Percentiles rank a stretch among this genome's conserved stretches.
These are phyloP conservation scores for Holtermannia corniformis DNA, from an alignment of 768 basidiomycete species.

Conservation along the genomic window DNA sequence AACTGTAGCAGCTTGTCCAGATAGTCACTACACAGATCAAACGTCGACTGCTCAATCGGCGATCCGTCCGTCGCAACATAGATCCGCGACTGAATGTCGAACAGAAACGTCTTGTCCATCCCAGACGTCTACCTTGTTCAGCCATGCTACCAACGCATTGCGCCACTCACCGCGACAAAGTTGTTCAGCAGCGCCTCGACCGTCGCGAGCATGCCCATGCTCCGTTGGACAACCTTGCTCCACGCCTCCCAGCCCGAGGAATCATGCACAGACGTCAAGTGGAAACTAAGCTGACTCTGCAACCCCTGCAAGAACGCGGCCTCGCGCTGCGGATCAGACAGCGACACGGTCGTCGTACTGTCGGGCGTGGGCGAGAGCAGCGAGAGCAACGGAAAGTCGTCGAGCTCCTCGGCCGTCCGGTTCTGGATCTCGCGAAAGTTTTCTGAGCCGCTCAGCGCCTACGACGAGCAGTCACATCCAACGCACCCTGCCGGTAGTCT, in stretches of 20 bases:
- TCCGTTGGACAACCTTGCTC: conserved; percentile 75
- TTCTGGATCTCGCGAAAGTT: conserved; percentile 86
- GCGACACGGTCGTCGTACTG: conserved; percentile 5
- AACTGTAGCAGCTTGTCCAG: conserved; percentile 78
- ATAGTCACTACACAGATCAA: conserved; percentile 85
- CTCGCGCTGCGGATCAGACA: conserved; percentile 56
- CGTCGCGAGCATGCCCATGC: conserved; percentile 73
- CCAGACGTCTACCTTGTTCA: conserved; percentile 62
- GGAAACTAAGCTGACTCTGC: conserved; percentile 56
- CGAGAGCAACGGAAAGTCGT: conserved; percentile 48
- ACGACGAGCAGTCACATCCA: not conserved
- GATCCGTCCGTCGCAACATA: conserved; percentile 92
- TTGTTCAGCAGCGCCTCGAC: conserved; percentile 75
- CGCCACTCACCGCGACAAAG: conserved; percentile 39
- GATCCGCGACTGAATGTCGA: conserved; percentile 71
- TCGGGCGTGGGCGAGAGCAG: conserved; percentile 15
- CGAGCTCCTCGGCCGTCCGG: conserved; percentile 69
- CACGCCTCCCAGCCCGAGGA: conserved; percentile 86
- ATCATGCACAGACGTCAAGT: conserved; percentile 88
- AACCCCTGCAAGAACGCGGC: conserved; percentile 47
- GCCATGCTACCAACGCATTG: not conserved
- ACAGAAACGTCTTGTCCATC: conserved; percentile 87
- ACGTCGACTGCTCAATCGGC: conserved; percentile 77
- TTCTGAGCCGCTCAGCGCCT: conserved; percentile 47
- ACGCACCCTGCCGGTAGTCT: conserved; percentile 62